Evolutionary conservation across 495 filamentous ascomycete species (phyloP).

Genomic region (Aspergillus cavernicola): DNA sequence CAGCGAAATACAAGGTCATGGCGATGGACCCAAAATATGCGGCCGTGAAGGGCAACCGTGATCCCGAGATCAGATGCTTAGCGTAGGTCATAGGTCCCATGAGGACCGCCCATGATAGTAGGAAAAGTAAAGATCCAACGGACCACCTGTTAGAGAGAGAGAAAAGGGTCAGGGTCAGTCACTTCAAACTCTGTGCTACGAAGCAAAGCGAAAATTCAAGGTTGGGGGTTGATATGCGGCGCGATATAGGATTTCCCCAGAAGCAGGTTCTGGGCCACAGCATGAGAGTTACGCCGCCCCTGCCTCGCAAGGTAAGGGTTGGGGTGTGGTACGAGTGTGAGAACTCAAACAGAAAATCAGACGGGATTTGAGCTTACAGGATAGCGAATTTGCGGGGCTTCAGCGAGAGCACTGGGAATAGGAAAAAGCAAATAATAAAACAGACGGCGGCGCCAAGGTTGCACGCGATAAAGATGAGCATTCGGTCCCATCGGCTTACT

Average conservation of each 20-base stretch:
- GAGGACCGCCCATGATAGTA: constrained; percentile 89
- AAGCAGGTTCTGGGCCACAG: constrained; percentile 15
- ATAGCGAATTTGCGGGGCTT: constrained; percentile 92
- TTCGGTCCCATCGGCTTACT: constrained; percentile 97
- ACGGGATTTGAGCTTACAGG: constrained; percentile 61
- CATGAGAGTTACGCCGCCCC: constrained; percentile 15
- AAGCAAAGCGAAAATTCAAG: not conserved
- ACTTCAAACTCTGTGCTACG: constrained; percentile 5
- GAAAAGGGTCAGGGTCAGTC: constrained; percentile 22
- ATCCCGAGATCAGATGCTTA: constrained; percentile 78
- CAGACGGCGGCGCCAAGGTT: constrained; percentile 86
- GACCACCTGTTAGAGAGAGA: constrained; percentile 68
- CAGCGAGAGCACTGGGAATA: constrained; percentile 75
- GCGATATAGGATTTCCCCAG: constrained; percentile 5
- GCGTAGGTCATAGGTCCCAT: constrained; percentile 83
- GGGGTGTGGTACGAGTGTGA: not conserved
- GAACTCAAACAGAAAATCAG: constrained; percentile 7
- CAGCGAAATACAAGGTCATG: constrained; percentile 84
- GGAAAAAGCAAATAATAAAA: constrained; percentile 86
- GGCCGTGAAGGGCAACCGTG: constrained; percentile 89
- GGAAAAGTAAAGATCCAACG: constrained; percentile 83
- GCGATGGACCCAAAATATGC: constrained; percentile 95
- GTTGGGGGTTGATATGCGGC: constrained; percentile 12
- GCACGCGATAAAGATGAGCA: constrained; percentile 88
- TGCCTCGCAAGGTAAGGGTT: constrained; percentile 1